These are phyloP conservation scores for Termitomyces sp. DNA, from an alignment of 768 basidiomycete genomes.

Conservation along the genomic window DNA sequence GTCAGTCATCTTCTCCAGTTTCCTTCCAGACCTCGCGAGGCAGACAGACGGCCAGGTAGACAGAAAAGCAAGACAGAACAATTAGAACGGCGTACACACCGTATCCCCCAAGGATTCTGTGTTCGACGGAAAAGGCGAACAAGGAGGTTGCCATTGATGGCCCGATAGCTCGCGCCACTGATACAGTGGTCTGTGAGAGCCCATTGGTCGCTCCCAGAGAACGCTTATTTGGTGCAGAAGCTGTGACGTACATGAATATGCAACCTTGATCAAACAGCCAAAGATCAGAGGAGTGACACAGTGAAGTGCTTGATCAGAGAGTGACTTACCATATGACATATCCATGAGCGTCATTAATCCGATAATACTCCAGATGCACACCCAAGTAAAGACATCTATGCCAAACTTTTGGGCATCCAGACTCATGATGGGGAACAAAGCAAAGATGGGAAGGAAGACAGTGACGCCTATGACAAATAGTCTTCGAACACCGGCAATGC, in stretches of 20 bases:
- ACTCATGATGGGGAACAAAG: constrained; percentile 38
- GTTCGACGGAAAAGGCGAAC: constrained; percentile 47
- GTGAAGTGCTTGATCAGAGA: background rate
- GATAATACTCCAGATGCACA: constrained; percentile 22
- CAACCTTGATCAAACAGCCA: constrained; percentile 25
- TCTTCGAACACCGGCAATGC: constrained; percentile 30
- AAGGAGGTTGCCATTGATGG: constrained; percentile 43
- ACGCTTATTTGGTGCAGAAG: constrained; percentile 40
- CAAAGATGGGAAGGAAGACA: constrained; percentile 27
- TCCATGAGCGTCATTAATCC: constrained; percentile 28
- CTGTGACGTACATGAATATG: constrained; percentile 46
- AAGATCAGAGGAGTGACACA: background rate
- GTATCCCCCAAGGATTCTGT: constrained; percentile 40
- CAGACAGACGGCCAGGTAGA: constrained; percentile 25
- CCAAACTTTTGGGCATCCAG: constrained; percentile 25
- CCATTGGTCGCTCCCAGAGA: constrained; percentile 50
- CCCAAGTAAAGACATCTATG: constrained; percentile 28
- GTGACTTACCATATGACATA: constrained; percentile 30
- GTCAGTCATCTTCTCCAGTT: background rate
- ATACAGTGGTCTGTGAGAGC: constrained; percentile 37
- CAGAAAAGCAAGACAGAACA: constrained; percentile 24
- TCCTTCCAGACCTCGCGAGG: constrained; percentile 33
- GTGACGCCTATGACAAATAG: constrained; percentile 31
- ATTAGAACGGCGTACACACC: constrained; percentile 35
- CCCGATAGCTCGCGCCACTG: constrained; percentile 42